phyloP scores from a whole-genome alignment of 2,329 filamentous ascomycete species.

The Penicillium sclerotigenum region DNA sequence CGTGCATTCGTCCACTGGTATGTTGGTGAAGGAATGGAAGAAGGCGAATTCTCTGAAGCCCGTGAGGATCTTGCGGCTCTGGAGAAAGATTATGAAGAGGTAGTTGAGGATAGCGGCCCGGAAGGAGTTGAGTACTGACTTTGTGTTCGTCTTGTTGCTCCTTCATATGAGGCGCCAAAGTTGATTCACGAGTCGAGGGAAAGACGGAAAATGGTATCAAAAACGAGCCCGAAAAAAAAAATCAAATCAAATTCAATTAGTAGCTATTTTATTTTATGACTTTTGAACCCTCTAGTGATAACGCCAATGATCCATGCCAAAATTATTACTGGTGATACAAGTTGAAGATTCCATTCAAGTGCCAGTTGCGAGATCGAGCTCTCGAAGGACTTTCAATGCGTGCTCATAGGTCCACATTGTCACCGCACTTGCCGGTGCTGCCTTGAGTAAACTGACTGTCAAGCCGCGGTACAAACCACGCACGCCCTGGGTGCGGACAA shows the following conservation, averaged over 20 bases:
- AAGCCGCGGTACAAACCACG: slow-evolving; percentile 84
- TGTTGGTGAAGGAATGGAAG: slow-evolving; percentile 88
- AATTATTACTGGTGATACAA: not conserved
- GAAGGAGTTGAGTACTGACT: not conserved
- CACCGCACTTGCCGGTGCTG: slow-evolving; percentile 85
- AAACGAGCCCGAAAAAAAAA: not conserved
- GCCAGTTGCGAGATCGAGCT: slow-evolving; percentile 28
- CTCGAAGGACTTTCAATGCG: slow-evolving; percentile 59
- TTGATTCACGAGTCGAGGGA: no score
- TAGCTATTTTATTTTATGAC: not conserved
- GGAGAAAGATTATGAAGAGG: slow-evolving; percentile 85
- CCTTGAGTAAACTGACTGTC: slow-evolving; percentile 85
- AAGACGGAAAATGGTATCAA: not conserved
- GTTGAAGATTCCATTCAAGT: not conserved
- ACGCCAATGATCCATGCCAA: slow-evolving; percentile 8
- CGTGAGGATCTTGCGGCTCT: slow-evolving; percentile 81
- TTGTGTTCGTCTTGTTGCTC: not conserved
- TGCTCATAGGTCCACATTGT: slow-evolving; percentile 95
- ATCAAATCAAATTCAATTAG: not conserved
- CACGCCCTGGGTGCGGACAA: slow-evolving; percentile 69
- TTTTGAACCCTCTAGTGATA: not conserved
- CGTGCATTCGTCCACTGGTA: slow-evolving; percentile 71
- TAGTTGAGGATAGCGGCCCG: slow-evolving; percentile 50
- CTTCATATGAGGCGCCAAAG: no score
- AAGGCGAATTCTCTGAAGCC: slow-evolving; percentile 84